Conservation (phyloP, 1,284 basidiomycete species). For the Afroboletus lepidellus region DNA sequence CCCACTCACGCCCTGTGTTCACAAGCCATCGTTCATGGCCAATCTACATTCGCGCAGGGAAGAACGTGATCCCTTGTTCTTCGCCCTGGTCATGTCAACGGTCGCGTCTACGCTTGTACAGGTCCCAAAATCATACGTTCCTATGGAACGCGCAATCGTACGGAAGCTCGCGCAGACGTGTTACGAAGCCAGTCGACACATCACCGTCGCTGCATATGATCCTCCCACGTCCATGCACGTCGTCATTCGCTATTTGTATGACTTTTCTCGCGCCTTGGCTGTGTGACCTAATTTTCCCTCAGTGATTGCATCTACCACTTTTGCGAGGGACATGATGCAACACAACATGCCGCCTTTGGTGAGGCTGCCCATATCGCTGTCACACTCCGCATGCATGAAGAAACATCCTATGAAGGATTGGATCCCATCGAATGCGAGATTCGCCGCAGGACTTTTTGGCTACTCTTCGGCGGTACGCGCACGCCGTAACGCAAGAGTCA, state of each 20-base stretch:
- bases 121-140: conserved; percentile 76
- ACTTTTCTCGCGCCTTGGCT: conserved; percentile 18
- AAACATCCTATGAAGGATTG: conserved; percentile 73
- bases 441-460: conserved; percentile 79
- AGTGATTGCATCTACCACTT: conserved; percentile 83
- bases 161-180: conserved; percentile 75
- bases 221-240: conserved; percentile 80
- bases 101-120: conserved; percentile 82
- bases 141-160: conserved; percentile 75
- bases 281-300: conserved; percentile 13
- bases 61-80: conserved; percentile 83
- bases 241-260: conserved; percentile 81
- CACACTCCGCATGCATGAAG: conserved; percentile 80
- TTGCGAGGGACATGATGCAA: conserved; percentile 82
- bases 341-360: conserved; percentile 81
- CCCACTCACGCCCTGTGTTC: conserved; percentile 78
- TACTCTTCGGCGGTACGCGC: conserved; percentile 74
- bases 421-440: conserved; percentile 85
- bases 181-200: conserved; percentile 77
- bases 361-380: conserved; percentile 80
- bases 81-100: conserved; percentile 82
- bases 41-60: conserved; percentile 75
- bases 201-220: conserved; percentile 76
- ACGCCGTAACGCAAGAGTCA: conserved; percentile 2
- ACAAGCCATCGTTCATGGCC: conserved; percentile 83